phyloP scores from a whole-genome alignment of 2,329 filamentous ascomycete species.

The Alternaria burnsii region DNA sequence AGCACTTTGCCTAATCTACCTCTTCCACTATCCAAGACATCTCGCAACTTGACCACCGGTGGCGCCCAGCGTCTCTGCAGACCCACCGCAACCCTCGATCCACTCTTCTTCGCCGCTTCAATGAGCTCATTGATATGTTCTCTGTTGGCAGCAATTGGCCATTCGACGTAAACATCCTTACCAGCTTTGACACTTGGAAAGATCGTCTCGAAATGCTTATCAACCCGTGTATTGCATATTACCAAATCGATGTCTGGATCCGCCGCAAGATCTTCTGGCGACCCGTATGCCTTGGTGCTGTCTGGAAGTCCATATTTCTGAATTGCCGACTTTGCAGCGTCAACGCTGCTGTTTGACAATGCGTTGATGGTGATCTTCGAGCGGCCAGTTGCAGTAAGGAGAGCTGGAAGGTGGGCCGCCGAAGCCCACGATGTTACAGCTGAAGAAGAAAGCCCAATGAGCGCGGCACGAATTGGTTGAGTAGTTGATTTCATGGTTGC shows the following conservation, averaged over 20 bases:
- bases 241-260: conserved; percentile 51
- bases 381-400: conserved; percentile 51
- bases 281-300: conserved; percentile 55
- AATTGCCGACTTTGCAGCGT: conserved; percentile 54
- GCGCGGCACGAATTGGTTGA: conserved; percentile 61
- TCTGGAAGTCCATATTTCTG: conserved; percentile 48
- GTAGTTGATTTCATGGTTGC: neutral
- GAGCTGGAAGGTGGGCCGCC: conserved; percentile 66
- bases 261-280: conserved; percentile 55
- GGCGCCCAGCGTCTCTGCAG: conserved; percentile 57
- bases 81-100: conserved; percentile 57
- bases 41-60: conserved; percentile 51
- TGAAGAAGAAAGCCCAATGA: conserved; percentile 66
- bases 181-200: conserved; percentile 61
- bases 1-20: neutral
- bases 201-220: conserved; percentile 60
- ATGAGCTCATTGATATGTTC: conserved; percentile 54
- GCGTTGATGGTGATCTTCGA: conserved; percentile 56
- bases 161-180: conserved; percentile 62
- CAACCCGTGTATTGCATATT: conserved; percentile 63
- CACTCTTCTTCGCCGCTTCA: conserved; percentile 49
- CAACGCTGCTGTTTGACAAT: conserved; percentile 56
- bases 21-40: conserved; percentile 48
- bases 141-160: conserved; percentile 55
- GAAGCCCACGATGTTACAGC: conserved; percentile 64